phyloP scores from a whole-genome alignment of 2,329 filamentous ascomycete genomes.

The Fusarium dlaminii region DNA sequence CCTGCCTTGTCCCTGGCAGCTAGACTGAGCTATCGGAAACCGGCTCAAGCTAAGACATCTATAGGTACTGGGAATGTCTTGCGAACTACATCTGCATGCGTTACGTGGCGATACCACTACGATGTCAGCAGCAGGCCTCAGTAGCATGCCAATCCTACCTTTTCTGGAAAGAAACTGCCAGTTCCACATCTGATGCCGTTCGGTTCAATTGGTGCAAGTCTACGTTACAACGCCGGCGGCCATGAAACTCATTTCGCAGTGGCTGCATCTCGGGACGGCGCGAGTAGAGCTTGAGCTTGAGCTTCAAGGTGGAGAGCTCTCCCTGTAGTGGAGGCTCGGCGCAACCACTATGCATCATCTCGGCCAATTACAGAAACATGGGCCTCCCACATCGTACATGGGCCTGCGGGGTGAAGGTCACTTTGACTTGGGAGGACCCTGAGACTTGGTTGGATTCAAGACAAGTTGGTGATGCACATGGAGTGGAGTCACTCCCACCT shows the following conservation, averaged over 20 bases:
- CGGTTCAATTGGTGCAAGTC: constrained; percentile 2
- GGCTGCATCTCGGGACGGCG: constrained; percentile 27
- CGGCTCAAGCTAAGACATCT: not conserved
- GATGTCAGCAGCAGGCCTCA: constrained; percentile 33
- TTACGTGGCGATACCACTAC: constrained; percentile 30
- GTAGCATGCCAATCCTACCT: constrained; percentile 19
- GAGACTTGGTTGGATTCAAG: constrained; percentile 22
- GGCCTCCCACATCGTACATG: constrained; percentile 16
- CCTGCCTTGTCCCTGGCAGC: constrained; percentile 31
- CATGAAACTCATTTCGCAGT: constrained; percentile 2
- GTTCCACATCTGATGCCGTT: constrained; percentile 5
- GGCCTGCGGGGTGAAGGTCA: constrained; percentile 36
- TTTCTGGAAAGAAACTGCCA: constrained; percentile 3
- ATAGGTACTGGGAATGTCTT: not conserved
- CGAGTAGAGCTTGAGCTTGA: constrained; percentile 24
- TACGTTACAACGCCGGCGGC: constrained; percentile 20
- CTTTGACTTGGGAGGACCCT: constrained; percentile 12
- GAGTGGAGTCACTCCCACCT: constrained; percentile 30
- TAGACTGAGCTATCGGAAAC: constrained; percentile 5
- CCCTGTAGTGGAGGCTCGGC: constrained; percentile 19
- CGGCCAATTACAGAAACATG: constrained; percentile 28
- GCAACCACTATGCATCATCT: constrained; percentile 11
- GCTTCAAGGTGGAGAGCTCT: constrained; percentile 25
- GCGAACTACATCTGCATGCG: constrained; percentile 8
- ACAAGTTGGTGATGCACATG: constrained; percentile 24